phyloP scores from a whole-genome alignment of 2,329 filamentous ascomycete genomes.

The Didymella pinodella region DNA sequence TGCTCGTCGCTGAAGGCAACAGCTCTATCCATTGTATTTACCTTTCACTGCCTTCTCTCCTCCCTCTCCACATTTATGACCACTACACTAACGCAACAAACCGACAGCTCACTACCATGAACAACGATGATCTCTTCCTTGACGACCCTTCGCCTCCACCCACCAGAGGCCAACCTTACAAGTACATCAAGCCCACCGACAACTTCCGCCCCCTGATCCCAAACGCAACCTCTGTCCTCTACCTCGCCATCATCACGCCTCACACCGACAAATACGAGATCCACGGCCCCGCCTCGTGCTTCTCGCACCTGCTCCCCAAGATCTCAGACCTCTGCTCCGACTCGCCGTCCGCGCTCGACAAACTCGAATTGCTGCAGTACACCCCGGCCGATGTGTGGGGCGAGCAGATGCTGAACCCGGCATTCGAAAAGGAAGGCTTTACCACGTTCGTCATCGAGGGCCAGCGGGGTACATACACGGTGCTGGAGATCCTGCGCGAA shows the following conservation, averaged over 20 bases:
- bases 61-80: too few species aligned
- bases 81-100: not conserved
- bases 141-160: constrained; percentile 3
- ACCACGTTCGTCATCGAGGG: constrained; percentile 26
- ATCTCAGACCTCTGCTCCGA: constrained; percentile 25
- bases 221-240: constrained; percentile 29
- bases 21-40: not conserved
- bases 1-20: not conserved
- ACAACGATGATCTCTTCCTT: constrained; percentile 20
- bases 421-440: constrained; percentile 23
- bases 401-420: not conserved
- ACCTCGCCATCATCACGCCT: constrained; percentile 34
- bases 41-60: not conserved
- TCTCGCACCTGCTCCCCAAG: constrained; percentile 28
- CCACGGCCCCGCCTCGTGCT: constrained; percentile 28
- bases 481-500: constrained; percentile 24
- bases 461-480: constrained; percentile 25
- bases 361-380: constrained; percentile 19
- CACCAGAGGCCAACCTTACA: not conserved
- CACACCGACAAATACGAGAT: constrained; percentile 33
- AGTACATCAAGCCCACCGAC: constrained; percentile 23
- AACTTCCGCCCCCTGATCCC: constrained; percentile 19
- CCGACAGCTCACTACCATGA: constrained; percentile 15
- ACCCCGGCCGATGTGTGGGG: constrained; percentile 18
- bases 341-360: constrained; percentile 34